Evolutionary conservation across 805 yeast species (phyloP), one percentile per base, ranked within the genome.

Genomic region (Saturnispora gosingensis): DNA sequence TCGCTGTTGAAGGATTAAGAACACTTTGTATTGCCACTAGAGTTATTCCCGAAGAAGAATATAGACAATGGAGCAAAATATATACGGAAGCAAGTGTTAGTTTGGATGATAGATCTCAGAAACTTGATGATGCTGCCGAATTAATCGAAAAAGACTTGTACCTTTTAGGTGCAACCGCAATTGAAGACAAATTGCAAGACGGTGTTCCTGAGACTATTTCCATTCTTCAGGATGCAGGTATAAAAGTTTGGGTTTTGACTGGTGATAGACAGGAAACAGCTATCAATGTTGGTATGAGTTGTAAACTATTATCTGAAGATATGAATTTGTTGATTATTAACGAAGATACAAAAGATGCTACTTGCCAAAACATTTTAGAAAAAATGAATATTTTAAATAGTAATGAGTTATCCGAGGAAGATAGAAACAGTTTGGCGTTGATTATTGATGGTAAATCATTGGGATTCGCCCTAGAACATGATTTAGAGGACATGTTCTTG

Each of bases 181-280:
- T 93, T 64, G 99, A 93, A 66, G 99, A 93, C 66, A 91, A 93
- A 64, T 72, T 93, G 46, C 99, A 93, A 70, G 98, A 91, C 53
- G 99, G 97, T 40, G 99, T 93, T 20, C 98, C 99, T 2, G 99
- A 93, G 58, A 89, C 99, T 1, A 95, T 93, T 54, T 93, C 88
- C 58, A 86, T 95, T 5, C 75, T 93, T 51, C 99, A 95, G 65
- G 88, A 85, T 52, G 99, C 99, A 0, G 98, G 98, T 15, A 90
- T 95, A 57, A 91, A 89, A 66, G 80, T 93, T 16, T 93, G 99
- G 99, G 97, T 93, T 24, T 73, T 93, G 48, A 93, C 99, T 2
- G 99, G 99, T 60, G 99, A 93, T 65, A 79, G 97, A 67, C 99
- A 95, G 66, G 99, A 93, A 67, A 93, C 99, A 13, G 99, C 99